Evolutionary conservation across 1,284 basidiomycete genomes (phyloP).

Genomic region (Schizopora paradoxa): DNA sequence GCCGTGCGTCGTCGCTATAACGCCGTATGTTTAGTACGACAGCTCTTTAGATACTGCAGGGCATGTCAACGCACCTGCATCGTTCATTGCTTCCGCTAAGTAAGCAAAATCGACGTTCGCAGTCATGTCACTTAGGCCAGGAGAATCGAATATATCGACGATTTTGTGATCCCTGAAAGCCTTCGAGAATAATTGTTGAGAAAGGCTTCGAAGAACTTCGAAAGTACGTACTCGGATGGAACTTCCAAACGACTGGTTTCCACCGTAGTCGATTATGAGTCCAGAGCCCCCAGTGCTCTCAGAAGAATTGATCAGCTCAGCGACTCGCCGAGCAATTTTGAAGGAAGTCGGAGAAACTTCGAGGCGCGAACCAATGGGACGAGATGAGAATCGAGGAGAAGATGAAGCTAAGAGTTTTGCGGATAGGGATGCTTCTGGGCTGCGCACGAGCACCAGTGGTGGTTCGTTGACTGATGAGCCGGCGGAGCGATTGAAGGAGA

Average conservation of each 20-base stretch:
- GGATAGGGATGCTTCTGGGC: conserved; percentile 56
- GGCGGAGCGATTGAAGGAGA: conserved; percentile 39
- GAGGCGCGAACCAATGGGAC: conserved; percentile 65
- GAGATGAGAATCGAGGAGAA: conserved; percentile 61
- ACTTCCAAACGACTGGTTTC: conserved; percentile 60
- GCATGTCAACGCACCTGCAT: conserved; percentile 53
- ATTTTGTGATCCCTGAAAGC: conserved; percentile 88
- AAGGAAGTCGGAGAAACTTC: conserved; percentile 77
- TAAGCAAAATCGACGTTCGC: conserved; percentile 95
- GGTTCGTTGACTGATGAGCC: background rate
- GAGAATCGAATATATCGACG: conserved; percentile 79
- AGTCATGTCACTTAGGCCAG: conserved; percentile 89
- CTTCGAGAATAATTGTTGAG: conserved; percentile 37
- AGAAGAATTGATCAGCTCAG: conserved; percentile 47
- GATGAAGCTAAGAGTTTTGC: conserved; percentile 65
- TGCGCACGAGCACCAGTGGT: conserved; percentile 60
- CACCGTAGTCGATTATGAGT: conserved; percentile 90
- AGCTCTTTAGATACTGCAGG: background rate
- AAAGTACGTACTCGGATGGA: conserved; percentile 70
- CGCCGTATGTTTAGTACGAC: no score
- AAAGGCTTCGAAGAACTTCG: no score
- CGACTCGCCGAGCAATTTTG: conserved; percentile 61
- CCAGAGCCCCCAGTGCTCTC: conserved; percentile 60
- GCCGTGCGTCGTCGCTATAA: conserved; percentile 40
- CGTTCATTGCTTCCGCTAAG: conserved; percentile 71